Evolutionary conservation across 2,329 filamentous ascomycete genomes (phyloP), one percentile per base, ranked within the genome.

Genomic region (Fusarium humuli): DNA sequence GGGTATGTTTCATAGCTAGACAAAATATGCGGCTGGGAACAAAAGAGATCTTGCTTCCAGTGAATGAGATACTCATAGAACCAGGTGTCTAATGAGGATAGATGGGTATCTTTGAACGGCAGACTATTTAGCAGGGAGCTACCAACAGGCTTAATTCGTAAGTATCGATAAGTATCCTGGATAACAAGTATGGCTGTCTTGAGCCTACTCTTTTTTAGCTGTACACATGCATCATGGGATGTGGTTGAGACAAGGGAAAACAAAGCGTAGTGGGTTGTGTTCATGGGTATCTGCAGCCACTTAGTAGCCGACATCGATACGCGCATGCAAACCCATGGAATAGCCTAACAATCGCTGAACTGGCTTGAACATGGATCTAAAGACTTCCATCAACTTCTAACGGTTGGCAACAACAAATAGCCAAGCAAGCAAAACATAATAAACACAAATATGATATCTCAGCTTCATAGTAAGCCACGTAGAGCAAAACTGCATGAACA

Each of bases 11-110:
- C 18, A 37, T 37, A 6, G 34, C 34, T 37, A 37, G 34, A 37
- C 34, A 37, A 18, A n/a, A 37, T 37, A 37, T 37, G 18, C 34
- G 10, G 10, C 18, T 37, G 34, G 18, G 1, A 5, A 6, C 3
- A 18, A 18, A 7, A 11, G 18, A 37, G 18, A 3, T n/a, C 2
- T 37, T 3, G 3, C 16, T 18, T 6, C 0, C 16, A n/a, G 16
- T 37, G 18, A 37, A n/a, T 10, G 45, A 47, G 29, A 18, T 44
- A 22, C 22, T 22, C 22, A 22, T 22, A 22, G 22, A 22, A 22
- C 22, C 22, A 22, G 22, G 22, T 22, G 22, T 22, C 22, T 22
- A 22, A 22, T 22, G 22, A 22, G 32, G 16, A 16, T 7, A 16
- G 14, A 8, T 18, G 8, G 5, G 7, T 34, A 34, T 8, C 8